Evolutionary conservation across 2,329 filamentous ascomycete species (phyloP), one percentile per base, ranked within the genome.

Genomic region (Ilyonectria sp.): DNA sequence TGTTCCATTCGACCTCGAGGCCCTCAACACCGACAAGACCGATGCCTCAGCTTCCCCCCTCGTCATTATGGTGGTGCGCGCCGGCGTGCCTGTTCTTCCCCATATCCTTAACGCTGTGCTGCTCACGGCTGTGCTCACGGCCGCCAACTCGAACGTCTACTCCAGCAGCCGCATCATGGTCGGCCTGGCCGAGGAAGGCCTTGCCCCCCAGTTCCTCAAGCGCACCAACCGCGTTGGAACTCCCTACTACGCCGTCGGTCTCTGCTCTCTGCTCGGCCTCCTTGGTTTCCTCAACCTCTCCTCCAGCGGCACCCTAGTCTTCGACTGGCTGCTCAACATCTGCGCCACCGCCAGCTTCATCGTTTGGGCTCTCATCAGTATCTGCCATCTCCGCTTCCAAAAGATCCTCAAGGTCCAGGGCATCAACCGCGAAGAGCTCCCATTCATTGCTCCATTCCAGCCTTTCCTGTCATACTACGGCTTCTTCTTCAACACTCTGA

Each of bases 21-120:
- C 81, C 10, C 86, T 94, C 21, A 79, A 86, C 31, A 86, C 81
- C 66, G 82, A 82, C 49, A 82, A 82, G 46, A 85, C 84, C 52
- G 84, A 92, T 75, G 91, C 90, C 19, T 88, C 88, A 0, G 89
- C 90, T 2, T 92, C 90, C 3, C 91, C 91, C 6, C 85, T 92
- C 59, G 89, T 91, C 75, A 86, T 91, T 65, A 86, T 87, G 33
- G 87, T 86, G 43, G 83, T 85, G 37, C 84, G 88, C 19, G 91
- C 91, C 33, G 91, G 91, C 46, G 89, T 93, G 64, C 81, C 83
- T 8, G 86, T 88, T 4, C 86, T 94, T 4, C 87, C 90, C 6
- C 83, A 89, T 73, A 90, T 95, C 76, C 90, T 95, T 84, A 95
- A 95, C 79, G 92, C 90, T 17, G 90, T 94, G 8, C 88, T 95